Conservation (phyloP, 768 basidiomycete species). For the Coprinopsis marcescibilis region DNA sequence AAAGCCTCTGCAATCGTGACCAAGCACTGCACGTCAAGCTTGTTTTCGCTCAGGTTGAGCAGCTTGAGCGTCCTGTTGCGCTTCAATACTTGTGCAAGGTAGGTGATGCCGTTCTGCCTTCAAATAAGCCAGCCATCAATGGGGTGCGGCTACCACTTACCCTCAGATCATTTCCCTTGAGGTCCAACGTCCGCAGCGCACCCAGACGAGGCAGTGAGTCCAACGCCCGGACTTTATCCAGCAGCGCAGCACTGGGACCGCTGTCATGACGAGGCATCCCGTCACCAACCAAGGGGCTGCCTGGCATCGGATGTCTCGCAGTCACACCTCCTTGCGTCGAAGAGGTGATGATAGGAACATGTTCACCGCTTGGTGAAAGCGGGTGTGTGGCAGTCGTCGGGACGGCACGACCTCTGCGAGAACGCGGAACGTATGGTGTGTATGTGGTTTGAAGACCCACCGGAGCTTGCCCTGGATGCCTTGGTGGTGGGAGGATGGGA, state of each 20-base stretch:
- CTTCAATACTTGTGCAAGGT: constrained; percentile 93
- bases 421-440: constrained; percentile 75
- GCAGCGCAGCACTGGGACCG: constrained; percentile 67
- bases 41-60: constrained; percentile 91
- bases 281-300: constrained; percentile 16
- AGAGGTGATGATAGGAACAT: constrained; percentile 65
- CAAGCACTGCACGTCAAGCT: constrained; percentile 78
- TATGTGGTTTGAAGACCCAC: constrained; percentile 64
- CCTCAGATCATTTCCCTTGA: constrained; percentile 87
- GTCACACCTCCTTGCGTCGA: constrained; percentile 51
- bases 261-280: constrained; percentile 27
- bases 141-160: constrained; percentile 40
- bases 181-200: constrained; percentile 80
- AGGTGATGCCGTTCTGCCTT: constrained; percentile 64
- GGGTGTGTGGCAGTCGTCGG: constrained; percentile 37
- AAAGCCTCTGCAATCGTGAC: constrained; percentile 83
- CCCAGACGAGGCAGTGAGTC: constrained; percentile 85
- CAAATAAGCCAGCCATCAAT: constrained; percentile 6
- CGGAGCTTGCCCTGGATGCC: constrained; percentile 44
- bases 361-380: constrained; percentile 38
- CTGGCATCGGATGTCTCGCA: constrained; percentile 32
- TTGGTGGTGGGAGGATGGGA: constrained; percentile 32
- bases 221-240: constrained; percentile 87
- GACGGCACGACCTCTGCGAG: constrained; percentile 38
- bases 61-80: constrained; percentile 94